Evolutionary conservation across 192 early-diverging fungal genomes (phyloP), one percentile per base, ranked within the genome.

Genomic region (Umbelopsis ramanniana): DNA sequence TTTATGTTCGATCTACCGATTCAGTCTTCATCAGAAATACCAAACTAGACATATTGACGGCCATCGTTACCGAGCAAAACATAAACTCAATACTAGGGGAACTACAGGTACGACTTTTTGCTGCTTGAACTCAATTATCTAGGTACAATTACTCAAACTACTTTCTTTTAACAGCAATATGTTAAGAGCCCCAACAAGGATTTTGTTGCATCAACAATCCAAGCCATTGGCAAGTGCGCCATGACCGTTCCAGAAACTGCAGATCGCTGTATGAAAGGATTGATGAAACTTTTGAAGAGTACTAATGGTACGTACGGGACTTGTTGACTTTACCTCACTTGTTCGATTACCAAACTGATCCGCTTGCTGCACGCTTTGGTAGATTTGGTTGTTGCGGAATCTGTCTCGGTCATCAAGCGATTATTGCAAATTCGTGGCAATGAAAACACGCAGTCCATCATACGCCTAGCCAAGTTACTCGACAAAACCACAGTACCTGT

Each of bases 41-140:
- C 53, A 97, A 98, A 78, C 79, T 99, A 72, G 91, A 93, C 38
- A 94, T 98, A 37, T 71, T 99, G 73, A 89, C 87, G 19, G 71
- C 84, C 23, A 73, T 96, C 21, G 92, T 87, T 2, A 84, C 85
- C 6, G 84, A 86, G n/a, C 83, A 74, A 46, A 95, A 95, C 76
- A 90, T 89, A 21, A 82, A 72, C 2, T 73, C 85, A 33, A 78
- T 97, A 70, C 76, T 97, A 26, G 81, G 83, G 17, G 96, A 97
- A 77, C 77, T 95, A 10, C 87, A 92, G 79, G 92, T 88, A 77
- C 29, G 55, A 63, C 7, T 33, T n/a, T 69, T 47, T 48, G 38
- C 46, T n/a, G 11, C 6, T 46, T 46, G 29, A 5, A 24, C n/a
- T 17, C 46, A 15, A 29, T 26, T 6, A 48, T 24, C 71, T 46